Base-by-base conservation (phyloP, 768 basidiomycete genomes). In the Suillus alpinus region DNA sequence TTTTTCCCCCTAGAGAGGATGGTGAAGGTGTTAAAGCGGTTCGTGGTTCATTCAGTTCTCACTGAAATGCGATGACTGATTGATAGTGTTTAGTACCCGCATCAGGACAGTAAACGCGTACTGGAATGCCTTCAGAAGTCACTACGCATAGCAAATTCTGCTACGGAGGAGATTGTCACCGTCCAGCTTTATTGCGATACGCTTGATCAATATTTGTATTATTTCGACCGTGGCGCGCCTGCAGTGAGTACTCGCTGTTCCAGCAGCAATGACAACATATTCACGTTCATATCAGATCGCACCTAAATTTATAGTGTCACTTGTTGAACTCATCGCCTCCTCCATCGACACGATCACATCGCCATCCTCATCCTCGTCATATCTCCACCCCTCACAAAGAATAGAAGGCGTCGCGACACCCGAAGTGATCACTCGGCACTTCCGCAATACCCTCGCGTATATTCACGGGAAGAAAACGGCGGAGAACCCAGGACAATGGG, bases 61-160 rank as follows among this genome's bases (percentile, higher is more conserved):
- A 23, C 46, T 52, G 57, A 58, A 56, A 47, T 64, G 37, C 31
- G 12, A 6, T 16, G 20, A 29, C 31, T 57, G 53, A 53, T 41
- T 14, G 16, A 37, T 56, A 20, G 18, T 55, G 34, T 58, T 1
- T 63, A 91, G 91, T 90, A 86, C 68, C 91, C 91, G 46, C 89
- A 91, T 69, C 89, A 94, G 66, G 97, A 99, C 70, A 95, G 95
- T 75, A 98, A 98, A 69, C 92, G 97, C 26, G 95, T 99, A 0
- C 79, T 99, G 36, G 97, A 99, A 74, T 99, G 97, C 71, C 80
- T 99, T 36, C 97, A 99, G 73, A 98, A 98, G 72, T 92, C 95
- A 4, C 81, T 98, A 29, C 86, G 96, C 2, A 98, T 97, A 67
- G 97, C 97, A 6, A 95, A 95, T 68, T 95, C 94, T 3, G 93